These are phyloP conservation scores for Westerdykella aurantiaca DNA, from an alignment of 2,329 filamentous ascomycete genomes.

Conservation along the genomic window DNA sequence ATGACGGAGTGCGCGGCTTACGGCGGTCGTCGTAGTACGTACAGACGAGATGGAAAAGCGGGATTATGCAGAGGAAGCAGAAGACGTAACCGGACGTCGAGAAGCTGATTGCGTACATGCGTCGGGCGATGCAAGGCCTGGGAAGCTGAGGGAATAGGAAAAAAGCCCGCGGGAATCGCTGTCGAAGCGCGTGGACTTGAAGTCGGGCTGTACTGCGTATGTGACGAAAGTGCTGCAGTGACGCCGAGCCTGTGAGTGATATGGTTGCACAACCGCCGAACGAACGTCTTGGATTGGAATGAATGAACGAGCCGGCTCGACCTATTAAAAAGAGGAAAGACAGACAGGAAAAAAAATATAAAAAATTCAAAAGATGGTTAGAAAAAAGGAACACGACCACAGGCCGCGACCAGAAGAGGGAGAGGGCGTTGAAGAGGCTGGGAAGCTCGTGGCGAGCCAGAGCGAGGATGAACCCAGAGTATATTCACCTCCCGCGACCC, in stretches of 20 bases:
- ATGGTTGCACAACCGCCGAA: constrained; percentile 11
- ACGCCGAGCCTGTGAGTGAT: constrained; percentile 4
- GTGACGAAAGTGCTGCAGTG: no score
- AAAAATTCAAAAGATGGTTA: constrained; percentile 4
- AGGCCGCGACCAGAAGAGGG: constrained; percentile 16
- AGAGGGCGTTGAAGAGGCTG: constrained; percentile 13
- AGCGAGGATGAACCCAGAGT: constrained; percentile 22
- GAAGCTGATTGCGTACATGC: constrained; percentile 13
- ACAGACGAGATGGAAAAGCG: neutral
- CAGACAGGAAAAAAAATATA: constrained; percentile 7
- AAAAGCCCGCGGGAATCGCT: constrained; percentile 6
- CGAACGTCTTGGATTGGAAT: constrained; percentile 4
- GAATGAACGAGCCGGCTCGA: constrained; percentile 31
- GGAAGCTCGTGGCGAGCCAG: constrained; percentile 14
- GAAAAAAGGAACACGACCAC: constrained; percentile 15
- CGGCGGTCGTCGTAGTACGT: neutral
- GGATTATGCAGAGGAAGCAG: neutral
- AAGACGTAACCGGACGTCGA: constrained; percentile 32
- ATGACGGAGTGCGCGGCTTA: constrained; percentile 6
- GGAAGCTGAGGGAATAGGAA: no score
- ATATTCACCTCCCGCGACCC: constrained; percentile 30
- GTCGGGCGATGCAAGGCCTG: constrained; percentile 15
- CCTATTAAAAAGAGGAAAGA: constrained; percentile 14
- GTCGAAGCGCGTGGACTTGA: no score
- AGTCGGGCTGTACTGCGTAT: no score